Conservation (phyloP, 2,329 filamentous ascomycete genomes). For the Eutypella sp. region DNA sequence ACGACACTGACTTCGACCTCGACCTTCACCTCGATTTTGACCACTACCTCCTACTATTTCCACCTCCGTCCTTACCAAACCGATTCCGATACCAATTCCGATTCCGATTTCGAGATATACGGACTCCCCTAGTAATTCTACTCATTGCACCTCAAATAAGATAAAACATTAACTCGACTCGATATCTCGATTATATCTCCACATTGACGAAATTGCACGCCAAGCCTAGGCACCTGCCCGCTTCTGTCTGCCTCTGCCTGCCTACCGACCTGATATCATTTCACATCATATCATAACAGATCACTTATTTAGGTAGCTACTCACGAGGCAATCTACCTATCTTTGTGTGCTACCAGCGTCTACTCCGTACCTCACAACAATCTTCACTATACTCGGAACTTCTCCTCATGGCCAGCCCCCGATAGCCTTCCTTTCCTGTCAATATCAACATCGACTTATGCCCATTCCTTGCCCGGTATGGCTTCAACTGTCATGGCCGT, state of each 20-base stretch:
- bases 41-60: not conserved
- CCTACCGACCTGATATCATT: too few species aligned
- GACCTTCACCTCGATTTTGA: too few species aligned
- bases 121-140: not conserved
- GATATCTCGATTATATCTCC: not conserved
- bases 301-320: too few species aligned
- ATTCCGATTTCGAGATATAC: not conserved
- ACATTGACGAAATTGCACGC: not conserved
- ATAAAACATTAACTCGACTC: not conserved
- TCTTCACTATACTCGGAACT: too few species aligned
- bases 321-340: too few species aligned
- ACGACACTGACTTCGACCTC: too few species aligned
- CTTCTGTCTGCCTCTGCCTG: too few species aligned
- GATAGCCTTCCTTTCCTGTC: constrained; percentile 12
- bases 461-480: constrained; percentile 33
- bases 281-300: too few species aligned
- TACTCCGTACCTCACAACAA: too few species aligned
- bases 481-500: constrained; percentile 47
- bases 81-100: too few species aligned
- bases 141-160: not conserved
- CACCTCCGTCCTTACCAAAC: not conserved
- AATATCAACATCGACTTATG: constrained; percentile 7
- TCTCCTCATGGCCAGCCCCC: constrained; percentile 30
- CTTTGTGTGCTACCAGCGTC: too few species aligned
- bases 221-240: not conserved